These are phyloP conservation scores for Uronychia binucleata DNA, from an alignment of 73 alveolate genomes.

Conservation along the genomic window DNA sequence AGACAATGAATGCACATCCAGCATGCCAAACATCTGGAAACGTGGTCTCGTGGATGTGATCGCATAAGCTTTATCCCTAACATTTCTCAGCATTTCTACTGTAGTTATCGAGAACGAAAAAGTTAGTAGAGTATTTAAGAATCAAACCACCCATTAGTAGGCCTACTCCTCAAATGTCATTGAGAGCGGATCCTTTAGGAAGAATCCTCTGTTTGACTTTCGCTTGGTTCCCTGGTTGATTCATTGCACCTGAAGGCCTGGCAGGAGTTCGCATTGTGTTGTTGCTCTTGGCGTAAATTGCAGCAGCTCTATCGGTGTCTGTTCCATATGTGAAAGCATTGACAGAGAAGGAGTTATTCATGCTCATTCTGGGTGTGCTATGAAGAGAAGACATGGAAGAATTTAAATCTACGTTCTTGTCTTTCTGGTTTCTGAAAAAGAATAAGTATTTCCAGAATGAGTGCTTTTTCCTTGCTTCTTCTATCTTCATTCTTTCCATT, in stretches of 20 bases:
- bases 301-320: background rate
- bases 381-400: background rate
- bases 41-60: background rate
- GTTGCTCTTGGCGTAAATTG: background rate
- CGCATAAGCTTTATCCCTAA: background rate
- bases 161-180: background rate
- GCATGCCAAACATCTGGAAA: background rate
- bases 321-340: slow-evolving; percentile 2
- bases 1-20: background rate
- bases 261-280: background rate
- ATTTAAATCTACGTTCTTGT: background rate
- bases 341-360: slow-evolving; percentile 34
- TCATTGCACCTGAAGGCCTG: background rate
- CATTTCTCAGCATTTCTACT: background rate
- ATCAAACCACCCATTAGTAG: too few relatives aligned
- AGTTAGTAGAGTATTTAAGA: too few relatives aligned
- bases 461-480: slow-evolving; percentile 30
- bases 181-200: background rate
- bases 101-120: too few relatives aligned
- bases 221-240: background rate
- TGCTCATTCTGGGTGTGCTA: background rate
- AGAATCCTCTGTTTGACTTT: background rate
- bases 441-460: slow-evolving; percentile 53
- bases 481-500: slow-evolving; percentile 26
- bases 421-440: background rate